These are phyloP conservation scores for Xanthoceras sorbifolium DNA, from an alignment of 345 rosid species.

Conservation along the genomic window DNA sequence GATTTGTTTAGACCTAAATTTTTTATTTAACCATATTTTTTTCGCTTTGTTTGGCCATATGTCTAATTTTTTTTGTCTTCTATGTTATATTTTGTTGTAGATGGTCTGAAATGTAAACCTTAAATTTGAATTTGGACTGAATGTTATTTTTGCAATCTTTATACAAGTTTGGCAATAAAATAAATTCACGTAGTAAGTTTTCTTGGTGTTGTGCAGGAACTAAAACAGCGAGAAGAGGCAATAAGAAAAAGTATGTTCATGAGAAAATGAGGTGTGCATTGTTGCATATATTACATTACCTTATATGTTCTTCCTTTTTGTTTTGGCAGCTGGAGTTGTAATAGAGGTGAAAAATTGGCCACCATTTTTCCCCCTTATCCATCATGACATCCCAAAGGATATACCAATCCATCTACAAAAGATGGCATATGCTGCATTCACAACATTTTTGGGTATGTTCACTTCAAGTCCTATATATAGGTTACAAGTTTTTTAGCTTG, in stretches of 20 bases:
- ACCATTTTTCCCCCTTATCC: constrained; percentile 86
- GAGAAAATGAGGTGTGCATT: constrained; percentile 17
- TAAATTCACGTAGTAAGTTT: constrained; percentile 6
- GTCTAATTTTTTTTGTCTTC: neutral
- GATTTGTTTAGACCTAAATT: neutral
- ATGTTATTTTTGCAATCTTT: neutral
- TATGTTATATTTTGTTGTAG: neutral
- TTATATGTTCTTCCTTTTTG: constrained; percentile 21
- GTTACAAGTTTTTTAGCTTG: constrained; percentile 13
- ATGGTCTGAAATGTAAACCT: constrained; percentile 8
- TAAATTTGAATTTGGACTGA: constrained; percentile 2
- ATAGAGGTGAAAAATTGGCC: constrained; percentile 98
- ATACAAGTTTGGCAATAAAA: neutral
- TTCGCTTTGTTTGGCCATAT: neutral
- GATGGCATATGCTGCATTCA: constrained; percentile 86
- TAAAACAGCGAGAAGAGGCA: constrained; percentile 90
- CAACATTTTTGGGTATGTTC: constrained; percentile 78
- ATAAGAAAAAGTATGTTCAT: constrained; percentile 51
- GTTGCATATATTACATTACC: constrained; percentile 15
- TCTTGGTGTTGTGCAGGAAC: constrained; percentile 54
- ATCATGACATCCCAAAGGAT: constrained; percentile 90
- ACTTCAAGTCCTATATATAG: constrained; percentile 5
- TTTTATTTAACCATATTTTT: neutral
- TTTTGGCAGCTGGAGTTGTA: constrained; percentile 84
- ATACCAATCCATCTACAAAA: constrained; percentile 91